Evolutionary conservation across 2,329 filamentous ascomycete species (phyloP), one percentile per base, ranked within the genome.

Genomic region (Ophiosphaerella herpotricha): DNA sequence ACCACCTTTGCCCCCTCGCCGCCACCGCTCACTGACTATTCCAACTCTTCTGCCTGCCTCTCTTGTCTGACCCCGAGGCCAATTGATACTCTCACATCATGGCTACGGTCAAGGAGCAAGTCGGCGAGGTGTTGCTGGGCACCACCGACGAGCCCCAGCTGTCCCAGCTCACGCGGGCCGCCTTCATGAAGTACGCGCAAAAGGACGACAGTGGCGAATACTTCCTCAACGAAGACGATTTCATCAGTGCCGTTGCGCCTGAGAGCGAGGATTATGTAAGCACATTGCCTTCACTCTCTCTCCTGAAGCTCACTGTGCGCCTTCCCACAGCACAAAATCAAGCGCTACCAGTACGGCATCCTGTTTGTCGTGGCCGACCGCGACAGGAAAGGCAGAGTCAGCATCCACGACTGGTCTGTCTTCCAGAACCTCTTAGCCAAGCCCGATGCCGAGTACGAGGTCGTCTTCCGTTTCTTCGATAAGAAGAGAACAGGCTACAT

Each of bases 381-480:
- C 64, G 85, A 84, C 59, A 83, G 80, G 60, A 80, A 80, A 38
- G 92, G 92, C 57, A 86, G 83, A 63, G 81, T 99, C 62, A 89
- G 79, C 63, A 78, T 97, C 46, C 80, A 85, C 52, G 94, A 99
- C 77, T 99, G 93, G 91, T 86, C 84, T 39, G 88, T 89, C 58
- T 99, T 97, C 75, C 90, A 97, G 78, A 95, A 96, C 78, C 84
- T 99, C 57, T 86, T 99, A 51, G 82, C 83, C 62, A 97, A 97
- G 77, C 89, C 94, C 55, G 94, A 97, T 70, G 94, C 94, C 73
- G 94, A 99, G 78, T 99, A 99, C 77, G 92, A 97, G 75, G 96
- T 99, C 65, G 93, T 94, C 13, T 99, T 97, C 78, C 90, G 94
- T 65, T 83, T 99, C 47, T 99, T 99, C 76, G 93, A 97, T 70